phyloP scores from a whole-genome alignment of 78 protist genomes.

The Dictyostelium intermedium region DNA sequence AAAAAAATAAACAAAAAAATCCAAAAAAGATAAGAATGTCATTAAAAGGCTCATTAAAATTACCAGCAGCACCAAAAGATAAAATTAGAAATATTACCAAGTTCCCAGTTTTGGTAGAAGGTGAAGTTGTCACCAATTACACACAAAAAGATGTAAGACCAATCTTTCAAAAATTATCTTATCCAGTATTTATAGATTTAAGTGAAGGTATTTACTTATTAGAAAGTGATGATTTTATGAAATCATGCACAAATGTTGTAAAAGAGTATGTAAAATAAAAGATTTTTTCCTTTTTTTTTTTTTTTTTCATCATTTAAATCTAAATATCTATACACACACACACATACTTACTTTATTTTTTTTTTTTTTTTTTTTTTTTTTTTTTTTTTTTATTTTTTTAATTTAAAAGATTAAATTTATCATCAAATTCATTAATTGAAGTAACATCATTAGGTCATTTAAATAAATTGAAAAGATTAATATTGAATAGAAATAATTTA shows the following conservation, averaged over 20 bases:
- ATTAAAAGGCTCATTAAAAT: constrained; percentile 7
- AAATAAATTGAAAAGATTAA: constrained; percentile 43
- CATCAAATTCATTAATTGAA: constrained; percentile 71
- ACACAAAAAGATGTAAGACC: constrained; percentile 27
- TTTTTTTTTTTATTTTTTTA: neutral
- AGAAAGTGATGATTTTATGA: constrained; percentile 54
- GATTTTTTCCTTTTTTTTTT: neutral
- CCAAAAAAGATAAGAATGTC: neutral
- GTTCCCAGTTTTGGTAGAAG: neutral
- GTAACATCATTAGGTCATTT: constrained; percentile 23
- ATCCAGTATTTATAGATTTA: constrained; percentile 50
- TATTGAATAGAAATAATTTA: constrained; percentile 41
- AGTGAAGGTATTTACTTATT: constrained; percentile 15
- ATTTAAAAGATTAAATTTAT: constrained; percentile 47
- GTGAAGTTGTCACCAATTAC: constrained; percentile 2
- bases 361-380: neutral
- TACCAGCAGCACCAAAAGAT: constrained; percentile 44
- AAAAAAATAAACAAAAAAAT: neutral
- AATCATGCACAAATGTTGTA: constrained; percentile 43
- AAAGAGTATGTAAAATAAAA: constrained; percentile 34
- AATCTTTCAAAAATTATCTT: neutral
- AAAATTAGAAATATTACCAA: constrained; percentile 31
- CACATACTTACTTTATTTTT: neutral
- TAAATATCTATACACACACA: neutral
- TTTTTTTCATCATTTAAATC: neutral